Percentiles rank a stretch among this genome's conserved stretches.
These are phyloP conservation scores for Ulota crispa DNA, from an alignment of 225 moss, liverwort and hornwort species.

Conservation along the genomic window DNA sequence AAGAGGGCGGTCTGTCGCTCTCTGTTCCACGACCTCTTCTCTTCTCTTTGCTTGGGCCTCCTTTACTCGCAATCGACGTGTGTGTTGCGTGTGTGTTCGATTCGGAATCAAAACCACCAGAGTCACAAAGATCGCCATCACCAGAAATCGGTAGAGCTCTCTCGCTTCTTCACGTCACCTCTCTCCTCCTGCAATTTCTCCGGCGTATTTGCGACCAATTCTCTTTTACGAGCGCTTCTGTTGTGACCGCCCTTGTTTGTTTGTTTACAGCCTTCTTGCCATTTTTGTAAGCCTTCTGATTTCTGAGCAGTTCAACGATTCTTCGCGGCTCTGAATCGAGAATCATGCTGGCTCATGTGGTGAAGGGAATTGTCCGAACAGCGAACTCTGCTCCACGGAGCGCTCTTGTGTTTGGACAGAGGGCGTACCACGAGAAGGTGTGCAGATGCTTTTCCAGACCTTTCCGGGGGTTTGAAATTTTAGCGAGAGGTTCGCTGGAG, in stretches of 20 bases:
- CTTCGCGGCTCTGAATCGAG: background rate
- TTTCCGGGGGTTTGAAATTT: background rate
- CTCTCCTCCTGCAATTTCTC: background rate
- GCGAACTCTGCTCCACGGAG: conserved; percentile 27
- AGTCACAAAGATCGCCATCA: background rate
- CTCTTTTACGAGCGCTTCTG: too few species aligned
- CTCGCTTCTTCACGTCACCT: conserved; percentile 5
- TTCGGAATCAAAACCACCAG: background rate
- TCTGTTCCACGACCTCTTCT: background rate
- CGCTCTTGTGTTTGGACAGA: conserved; percentile 36
- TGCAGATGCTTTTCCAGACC: background rate
- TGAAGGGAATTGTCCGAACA: conserved; percentile 38
- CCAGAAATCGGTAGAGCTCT: too few species aligned
- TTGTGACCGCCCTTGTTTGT: background rate
- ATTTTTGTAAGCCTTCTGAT: background rate
- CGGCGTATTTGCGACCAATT: background rate
- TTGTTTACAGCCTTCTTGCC: background rate
- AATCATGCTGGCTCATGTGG: conserved; percentile 48
- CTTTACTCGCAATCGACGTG: background rate
- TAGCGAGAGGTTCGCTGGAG: background rate
- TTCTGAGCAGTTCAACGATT: background rate
- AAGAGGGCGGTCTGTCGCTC: background rate
- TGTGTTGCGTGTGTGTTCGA: conserved; percentile 4
- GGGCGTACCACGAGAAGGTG: conserved; percentile 93
- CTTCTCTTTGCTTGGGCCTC: background rate